Conservation (phyloP, 257 asterid genomes). For the Solanum pinnatisectum region DNA sequence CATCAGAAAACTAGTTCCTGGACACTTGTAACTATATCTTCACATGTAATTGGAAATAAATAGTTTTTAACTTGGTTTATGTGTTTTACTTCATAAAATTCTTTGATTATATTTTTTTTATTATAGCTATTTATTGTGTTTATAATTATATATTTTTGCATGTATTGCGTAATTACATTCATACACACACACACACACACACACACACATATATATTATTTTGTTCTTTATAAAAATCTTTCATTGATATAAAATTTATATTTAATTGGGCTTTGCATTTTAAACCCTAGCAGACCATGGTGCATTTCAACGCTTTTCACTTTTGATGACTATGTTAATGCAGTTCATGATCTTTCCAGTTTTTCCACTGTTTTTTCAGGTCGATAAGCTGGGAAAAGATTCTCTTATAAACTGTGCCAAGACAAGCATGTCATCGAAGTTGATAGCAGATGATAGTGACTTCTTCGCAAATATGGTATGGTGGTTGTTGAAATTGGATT, state of each 20-base stretch:
- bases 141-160: not conserved
- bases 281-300: not conserved
- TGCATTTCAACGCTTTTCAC: not conserved
- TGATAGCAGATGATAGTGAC: conserved; percentile 78
- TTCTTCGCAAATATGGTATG: conserved; percentile 85
- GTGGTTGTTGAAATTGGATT: not conserved
- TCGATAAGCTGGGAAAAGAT: conserved; percentile 91
- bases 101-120: not conserved
- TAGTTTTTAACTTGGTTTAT: not conserved
- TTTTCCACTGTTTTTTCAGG: conserved; percentile 30
- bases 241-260: not conserved
- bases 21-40: not conserved
- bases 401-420: conserved; percentile 84
- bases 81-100: not conserved
- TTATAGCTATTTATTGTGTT: not conserved
- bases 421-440: conserved; percentile 98
- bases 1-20: not conserved
- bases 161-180: not conserved
- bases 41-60: not conserved
- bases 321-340: not conserved
- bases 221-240: not conserved
- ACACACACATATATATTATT: not conserved
- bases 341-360: not conserved
- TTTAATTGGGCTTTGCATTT: not conserved
- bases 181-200: too few relatives aligned